Evolutionary conservation across 148 eudicot species (phyloP).

Genomic region (Oxyria digyna): DNA sequence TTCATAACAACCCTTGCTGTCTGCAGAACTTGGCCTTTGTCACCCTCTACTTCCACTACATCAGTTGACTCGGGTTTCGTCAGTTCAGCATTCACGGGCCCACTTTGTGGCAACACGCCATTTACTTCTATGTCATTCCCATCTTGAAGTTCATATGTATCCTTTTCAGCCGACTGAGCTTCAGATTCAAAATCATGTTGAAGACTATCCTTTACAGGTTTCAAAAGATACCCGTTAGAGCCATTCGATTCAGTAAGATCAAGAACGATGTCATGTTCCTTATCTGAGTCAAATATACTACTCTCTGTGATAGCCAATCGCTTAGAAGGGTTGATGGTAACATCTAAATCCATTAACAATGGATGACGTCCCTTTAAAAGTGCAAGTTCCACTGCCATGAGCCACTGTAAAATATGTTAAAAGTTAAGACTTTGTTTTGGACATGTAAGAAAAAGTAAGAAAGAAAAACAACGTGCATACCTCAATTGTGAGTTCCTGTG

Average conservation of each 20-base stretch:
- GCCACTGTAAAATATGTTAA: constrained; percentile 58
- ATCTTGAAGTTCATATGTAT: constrained; percentile 12
- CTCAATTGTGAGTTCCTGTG: constrained; percentile 71
- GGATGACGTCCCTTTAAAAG: constrained; percentile 96
- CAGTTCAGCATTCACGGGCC: constrained; percentile 24
- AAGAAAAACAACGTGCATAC: constrained; percentile 25
- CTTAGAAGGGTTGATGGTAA: constrained; percentile 66
- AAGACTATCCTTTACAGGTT: too few species aligned
- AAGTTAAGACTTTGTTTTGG: background rate
- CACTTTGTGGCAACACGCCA: constrained; percentile 12
- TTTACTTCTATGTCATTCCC: constrained; percentile 15
- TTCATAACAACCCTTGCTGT: too few species aligned
- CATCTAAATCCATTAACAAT: constrained; percentile 69
- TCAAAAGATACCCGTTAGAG: too few species aligned
- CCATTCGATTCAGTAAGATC: constrained; percentile 19
- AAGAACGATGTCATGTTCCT: constrained; percentile 19
- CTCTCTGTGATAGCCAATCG: constrained; percentile 36
- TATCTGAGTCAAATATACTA: constrained; percentile 22
- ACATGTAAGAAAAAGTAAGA: background rate
- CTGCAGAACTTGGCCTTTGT: too few species aligned
- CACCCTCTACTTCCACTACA: constrained; percentile 27
- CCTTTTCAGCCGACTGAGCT: background rate
- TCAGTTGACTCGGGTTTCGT: constrained; percentile 13
- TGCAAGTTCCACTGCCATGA: constrained; percentile 90
- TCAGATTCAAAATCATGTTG: constrained; percentile 15